Base-by-base conservation (phyloP, 345 rosid species). In the Ceriops tagal region DNA sequence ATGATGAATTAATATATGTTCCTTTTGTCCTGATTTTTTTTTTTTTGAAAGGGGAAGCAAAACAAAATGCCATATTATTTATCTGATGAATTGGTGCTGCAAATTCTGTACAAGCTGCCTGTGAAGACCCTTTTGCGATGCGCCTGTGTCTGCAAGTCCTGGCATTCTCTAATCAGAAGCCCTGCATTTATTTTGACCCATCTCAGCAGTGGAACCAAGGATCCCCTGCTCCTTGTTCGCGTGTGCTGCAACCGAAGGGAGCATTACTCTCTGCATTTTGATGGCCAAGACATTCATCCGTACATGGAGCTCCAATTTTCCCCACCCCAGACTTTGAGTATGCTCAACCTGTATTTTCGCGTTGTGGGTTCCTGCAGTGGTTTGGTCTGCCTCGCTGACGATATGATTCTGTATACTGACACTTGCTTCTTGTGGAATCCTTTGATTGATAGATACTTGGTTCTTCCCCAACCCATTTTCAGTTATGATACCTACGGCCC, bases 381-480 rank as follows among this genome's bases (percentile, higher is more conserved):
- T 24, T 53, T 66, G 28, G 46, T 66, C 26, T 53, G 61, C 61
- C 60, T 66, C 16, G 34, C 55, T 18, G 43, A 66, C 21, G 21
- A 32, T 8, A 20, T 53, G 13, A 52, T 52, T 13, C 2, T 58
- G n/a, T 10, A 9, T 19, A 19, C 39, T 39, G 28, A 53, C 61
- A 66, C 61, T 5, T 27, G n/a, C 60, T 5, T 52, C 5, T n/a
- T 66, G 28, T 66, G 69, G 69, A 66, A 53, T 27, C 61, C 69
- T 1, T n/a, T 43, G 7, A 53, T 66, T 35, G 15, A 59, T 15
- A 53, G 53, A 24, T 30, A 35, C 47, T 26, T 53, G n/a, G 24
- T 20, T 9, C 69, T 66, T 6, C 69, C 61, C 20, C 20, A 19
- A 24, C 69, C 31, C 5, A 32, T 22, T 20, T 22, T 66, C 60